Conservation (phyloP, 2,329 filamentous ascomycete genomes). For the Penicillium sclerotigenum region DNA sequence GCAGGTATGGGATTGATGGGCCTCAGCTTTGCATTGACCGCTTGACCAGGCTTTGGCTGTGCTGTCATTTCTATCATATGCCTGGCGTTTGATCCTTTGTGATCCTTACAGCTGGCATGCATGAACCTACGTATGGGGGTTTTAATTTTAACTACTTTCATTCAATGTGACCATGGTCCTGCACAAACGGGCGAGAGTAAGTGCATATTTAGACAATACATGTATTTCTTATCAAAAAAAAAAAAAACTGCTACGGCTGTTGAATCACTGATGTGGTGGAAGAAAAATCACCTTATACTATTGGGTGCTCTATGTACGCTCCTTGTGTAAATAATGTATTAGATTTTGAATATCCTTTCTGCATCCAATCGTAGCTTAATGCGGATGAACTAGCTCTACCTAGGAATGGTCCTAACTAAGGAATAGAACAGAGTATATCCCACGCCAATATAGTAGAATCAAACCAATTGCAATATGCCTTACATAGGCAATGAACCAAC, state of each 20-base stretch:
- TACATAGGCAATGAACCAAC: too few species aligned
- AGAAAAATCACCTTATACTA: background rate
- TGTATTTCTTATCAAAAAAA: background rate
- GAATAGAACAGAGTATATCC: too few species aligned
- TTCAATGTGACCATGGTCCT: background rate
- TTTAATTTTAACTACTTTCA: background rate
- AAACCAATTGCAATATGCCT: too few species aligned
- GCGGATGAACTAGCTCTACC: background rate
- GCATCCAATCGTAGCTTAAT: background rate
- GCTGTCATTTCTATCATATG: background rate
- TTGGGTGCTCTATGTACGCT: background rate
- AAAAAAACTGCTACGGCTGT: background rate
- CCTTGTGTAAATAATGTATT: background rate
- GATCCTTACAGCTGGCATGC: background rate
- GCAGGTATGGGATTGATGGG: conserved; percentile 79
- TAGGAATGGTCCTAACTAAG: background rate
- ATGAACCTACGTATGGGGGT: background rate
- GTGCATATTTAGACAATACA: background rate
- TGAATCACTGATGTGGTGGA: background rate
- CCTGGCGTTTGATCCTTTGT: background rate
- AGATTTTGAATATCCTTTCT: background rate
- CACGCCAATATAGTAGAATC: background rate
- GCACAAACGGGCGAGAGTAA: background rate
- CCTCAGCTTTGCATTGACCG: conserved; percentile 78
- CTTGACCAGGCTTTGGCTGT: conserved; percentile 31